Percentiles rank a stretch among this genome's conserved stretches.
Conservation (phyloP, 1,284 basidiomycete genomes). For the Apiotrichum porosum region DNA sequence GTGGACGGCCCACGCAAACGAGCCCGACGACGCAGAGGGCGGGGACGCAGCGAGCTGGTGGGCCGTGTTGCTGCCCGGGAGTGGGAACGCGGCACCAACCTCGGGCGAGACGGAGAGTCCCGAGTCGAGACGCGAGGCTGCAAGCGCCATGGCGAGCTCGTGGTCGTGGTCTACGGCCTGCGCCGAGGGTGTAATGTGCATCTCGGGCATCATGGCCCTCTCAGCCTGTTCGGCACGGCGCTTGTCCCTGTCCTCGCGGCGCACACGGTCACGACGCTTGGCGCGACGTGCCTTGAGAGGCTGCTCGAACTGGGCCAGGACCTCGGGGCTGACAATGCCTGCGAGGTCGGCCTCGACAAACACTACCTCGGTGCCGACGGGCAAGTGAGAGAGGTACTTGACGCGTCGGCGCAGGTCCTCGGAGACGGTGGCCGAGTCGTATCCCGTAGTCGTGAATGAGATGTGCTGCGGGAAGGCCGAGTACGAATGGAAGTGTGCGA, state of each 20-base stretch:
- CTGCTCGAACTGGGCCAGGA: conserved; percentile 71
- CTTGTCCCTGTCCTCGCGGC: conserved; percentile 77
- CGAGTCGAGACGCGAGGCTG: conserved; percentile 1
- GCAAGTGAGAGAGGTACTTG: conserved; percentile 90
- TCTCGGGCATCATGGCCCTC: conserved; percentile 35
- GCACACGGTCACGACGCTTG: conserved; percentile 69
- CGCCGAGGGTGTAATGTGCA: conserved; percentile 11
- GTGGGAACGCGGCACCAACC: conserved; percentile 3
- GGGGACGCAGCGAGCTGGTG: not conserved
- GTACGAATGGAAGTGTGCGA: conserved; percentile 78
- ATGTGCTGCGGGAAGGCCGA: conserved; percentile 78
- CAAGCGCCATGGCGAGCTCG: conserved; percentile 7
- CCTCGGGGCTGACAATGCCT: conserved; percentile 65
- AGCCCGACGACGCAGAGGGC: not conserved
- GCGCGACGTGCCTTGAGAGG: conserved; percentile 67
- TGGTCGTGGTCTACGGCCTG: conserved; percentile 1
- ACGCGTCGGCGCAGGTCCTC: conserved; percentile 89
- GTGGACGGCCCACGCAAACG: conserved; percentile 16
- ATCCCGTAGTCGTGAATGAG: conserved; percentile 69
- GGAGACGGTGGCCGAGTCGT: conserved; percentile 62
- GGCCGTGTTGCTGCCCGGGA: not conserved
- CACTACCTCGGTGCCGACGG: conserved; percentile 85
- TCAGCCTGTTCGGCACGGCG: conserved; percentile 68
- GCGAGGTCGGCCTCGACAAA: conserved; percentile 86
- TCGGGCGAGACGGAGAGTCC: conserved; percentile 2